A percentile compares a stretch with the other conserved stretches of the same genome.
Evolutionary conservation across 1,284 basidiomycete genomes (phyloP).

Genomic region (Singerocomus rubriflavus): DNA sequence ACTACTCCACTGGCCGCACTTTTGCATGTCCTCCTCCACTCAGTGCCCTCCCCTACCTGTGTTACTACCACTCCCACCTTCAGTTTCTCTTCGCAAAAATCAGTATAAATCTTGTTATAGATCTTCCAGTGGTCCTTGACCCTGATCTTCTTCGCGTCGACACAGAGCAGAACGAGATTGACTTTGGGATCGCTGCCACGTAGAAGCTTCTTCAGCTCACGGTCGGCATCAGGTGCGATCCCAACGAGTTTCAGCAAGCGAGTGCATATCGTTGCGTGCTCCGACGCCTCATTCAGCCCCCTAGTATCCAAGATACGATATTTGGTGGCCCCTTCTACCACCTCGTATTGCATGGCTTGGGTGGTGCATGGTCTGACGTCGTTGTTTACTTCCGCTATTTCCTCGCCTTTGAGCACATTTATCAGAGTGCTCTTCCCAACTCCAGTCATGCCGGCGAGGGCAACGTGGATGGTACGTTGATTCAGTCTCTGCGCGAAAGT

Average conservation of each 20-base stretch:
- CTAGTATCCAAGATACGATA: constrained; percentile 28
- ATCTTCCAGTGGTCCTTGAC: constrained; percentile 18
- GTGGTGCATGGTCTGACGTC: constrained; percentile 24
- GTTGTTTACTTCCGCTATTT: constrained; percentile 18
- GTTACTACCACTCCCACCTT: constrained; percentile 32
- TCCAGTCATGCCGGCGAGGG: constrained; percentile 24
- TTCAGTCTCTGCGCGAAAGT: constrained; percentile 6
- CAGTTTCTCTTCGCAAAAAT: constrained; percentile 15
- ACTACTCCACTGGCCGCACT: constrained; percentile 7
- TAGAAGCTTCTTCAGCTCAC: constrained; percentile 19
- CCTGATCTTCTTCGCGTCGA: constrained; percentile 22
- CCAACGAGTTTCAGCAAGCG: constrained; percentile 9
- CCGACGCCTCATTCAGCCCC: constrained; percentile 24
- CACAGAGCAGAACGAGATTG: constrained; percentile 22
- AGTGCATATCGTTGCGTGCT: background rate
- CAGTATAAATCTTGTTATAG: constrained; percentile 18
- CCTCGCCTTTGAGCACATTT: constrained; percentile 21
- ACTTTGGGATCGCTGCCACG: constrained; percentile 9
- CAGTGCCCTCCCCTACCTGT: constrained; percentile 23
- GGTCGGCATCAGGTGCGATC: constrained; percentile 16
- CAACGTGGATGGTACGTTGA: constrained; percentile 14
- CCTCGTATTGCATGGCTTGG: constrained; percentile 6
- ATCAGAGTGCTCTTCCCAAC: constrained; percentile 30
- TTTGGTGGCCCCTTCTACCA: constrained; percentile 6
- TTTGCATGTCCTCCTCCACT: constrained; percentile 21